A percentile compares a stretch with the other conserved stretches of the same genome.
These are phyloP conservation scores for Dendrostoma leiphaemia DNA, from an alignment of 2,329 filamentous ascomycete species.

Conservation along the genomic window DNA sequence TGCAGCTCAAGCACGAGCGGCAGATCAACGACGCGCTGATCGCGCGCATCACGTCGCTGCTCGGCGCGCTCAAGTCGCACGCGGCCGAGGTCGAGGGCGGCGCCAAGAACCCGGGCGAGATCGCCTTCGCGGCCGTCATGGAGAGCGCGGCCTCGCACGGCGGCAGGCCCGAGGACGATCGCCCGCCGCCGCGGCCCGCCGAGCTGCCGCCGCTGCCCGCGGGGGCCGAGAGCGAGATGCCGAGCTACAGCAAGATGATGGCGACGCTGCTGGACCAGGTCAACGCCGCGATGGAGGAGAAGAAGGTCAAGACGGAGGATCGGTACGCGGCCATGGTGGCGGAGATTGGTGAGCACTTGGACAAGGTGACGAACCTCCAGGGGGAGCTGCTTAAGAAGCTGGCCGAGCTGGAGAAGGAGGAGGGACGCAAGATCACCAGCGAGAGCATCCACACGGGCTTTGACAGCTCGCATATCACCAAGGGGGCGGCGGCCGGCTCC, in stretches of 20 bases:
- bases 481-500: slow-evolving; percentile 44
- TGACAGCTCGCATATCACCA: slow-evolving; percentile 78
- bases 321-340: slow-evolving; percentile 73
- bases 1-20: slow-evolving; percentile 87
- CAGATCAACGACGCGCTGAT: slow-evolving; percentile 91
- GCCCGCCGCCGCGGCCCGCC: slow-evolving; percentile 70
- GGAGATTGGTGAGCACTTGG: slow-evolving; percentile 73
- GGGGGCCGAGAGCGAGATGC: slow-evolving; percentile 60
- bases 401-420: slow-evolving; percentile 78
- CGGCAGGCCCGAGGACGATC: slow-evolving; percentile 69
- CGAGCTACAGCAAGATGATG: slow-evolving; percentile 96
- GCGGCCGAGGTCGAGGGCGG: slow-evolving; percentile 60
- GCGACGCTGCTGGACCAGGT: slow-evolving; percentile 92
- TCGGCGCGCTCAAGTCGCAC: slow-evolving; percentile 72
- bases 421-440: slow-evolving; percentile 88
- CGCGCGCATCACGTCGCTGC: slow-evolving; percentile 75
- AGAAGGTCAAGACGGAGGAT: slow-evolving; percentile 60
- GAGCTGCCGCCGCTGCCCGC: slow-evolving; percentile 78
- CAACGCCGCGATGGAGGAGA: slow-evolving; percentile 78
- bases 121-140: slow-evolving; percentile 87
- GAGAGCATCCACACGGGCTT: slow-evolving; percentile 88
- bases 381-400: slow-evolving; percentile 72
- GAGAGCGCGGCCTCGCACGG: slow-evolving; percentile 68
- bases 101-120: slow-evolving; percentile 66
- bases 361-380: slow-evolving; percentile 77